These are phyloP conservation scores for Staphylotrichum longicolle DNA, from an alignment of 495 filamentous ascomycete species.

Conservation along the genomic window DNA sequence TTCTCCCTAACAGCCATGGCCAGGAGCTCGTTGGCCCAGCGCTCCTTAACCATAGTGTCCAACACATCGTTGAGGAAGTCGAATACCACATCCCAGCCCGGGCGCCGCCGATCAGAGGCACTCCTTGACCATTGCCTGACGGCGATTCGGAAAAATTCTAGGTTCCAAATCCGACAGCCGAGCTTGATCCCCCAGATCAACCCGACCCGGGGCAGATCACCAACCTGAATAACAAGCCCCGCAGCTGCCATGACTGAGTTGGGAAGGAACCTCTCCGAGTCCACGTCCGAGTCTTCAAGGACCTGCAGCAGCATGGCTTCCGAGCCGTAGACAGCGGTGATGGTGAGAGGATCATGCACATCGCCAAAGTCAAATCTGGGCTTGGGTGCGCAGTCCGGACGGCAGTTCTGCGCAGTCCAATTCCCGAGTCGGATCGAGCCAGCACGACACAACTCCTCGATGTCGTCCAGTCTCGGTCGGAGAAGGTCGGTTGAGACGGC, in stretches of 20 bases:
- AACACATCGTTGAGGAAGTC: no score
- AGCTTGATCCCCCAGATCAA: constrained; percentile 7
- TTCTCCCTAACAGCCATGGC: not conserved
- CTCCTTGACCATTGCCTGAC: constrained; percentile 6
- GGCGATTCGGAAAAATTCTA: constrained; percentile 6
- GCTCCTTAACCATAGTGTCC: no score
- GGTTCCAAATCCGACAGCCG: constrained; percentile 3
- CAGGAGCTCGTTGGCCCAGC: no score
- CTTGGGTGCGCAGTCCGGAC: constrained; percentile 15
- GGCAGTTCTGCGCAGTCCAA: constrained; percentile 21
- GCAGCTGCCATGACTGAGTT: constrained; percentile 1
- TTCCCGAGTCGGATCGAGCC: constrained; percentile 18
- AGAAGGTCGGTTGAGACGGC: constrained; percentile 5
- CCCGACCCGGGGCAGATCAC: not conserved
- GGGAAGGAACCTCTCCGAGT: not conserved
- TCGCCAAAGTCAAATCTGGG: constrained; percentile 15
- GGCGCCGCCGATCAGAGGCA: no score
- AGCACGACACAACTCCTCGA: constrained; percentile 15
- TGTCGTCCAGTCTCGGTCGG: constrained; percentile 5
- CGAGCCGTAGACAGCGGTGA: constrained; percentile 15
- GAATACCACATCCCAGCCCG: no score
- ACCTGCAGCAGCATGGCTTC: constrained; percentile 13
- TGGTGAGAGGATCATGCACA: constrained; percentile 14
- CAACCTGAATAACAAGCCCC: constrained; percentile 11
- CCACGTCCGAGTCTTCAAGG: constrained; percentile 17